phyloP scores from a whole-genome alignment of 306 rosid species.

The Lathyrus oleraceus region DNA sequence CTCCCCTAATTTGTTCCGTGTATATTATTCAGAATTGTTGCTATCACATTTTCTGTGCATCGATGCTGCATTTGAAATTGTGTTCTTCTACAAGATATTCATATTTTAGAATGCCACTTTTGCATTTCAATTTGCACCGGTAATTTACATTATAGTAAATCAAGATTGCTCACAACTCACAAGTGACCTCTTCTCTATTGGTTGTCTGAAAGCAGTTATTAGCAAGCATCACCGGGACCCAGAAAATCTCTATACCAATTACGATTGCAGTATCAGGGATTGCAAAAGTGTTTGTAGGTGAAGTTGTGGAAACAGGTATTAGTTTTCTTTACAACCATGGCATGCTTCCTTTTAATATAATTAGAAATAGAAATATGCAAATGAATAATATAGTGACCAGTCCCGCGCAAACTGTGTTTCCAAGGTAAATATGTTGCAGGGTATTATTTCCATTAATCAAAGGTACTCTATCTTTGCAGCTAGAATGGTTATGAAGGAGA shows the following conservation, averaged over 20 bases:
- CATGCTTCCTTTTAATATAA: conserved; percentile 18
- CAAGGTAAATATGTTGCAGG: conserved; percentile 8
- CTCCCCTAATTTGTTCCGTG: background rate
- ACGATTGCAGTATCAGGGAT: conserved; percentile 92
- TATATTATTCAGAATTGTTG: background rate
- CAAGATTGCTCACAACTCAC: conserved; percentile 14
- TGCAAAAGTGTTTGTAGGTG: conserved; percentile 93
- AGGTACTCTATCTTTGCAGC: conserved; percentile 49
- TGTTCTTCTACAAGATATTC: background rate
- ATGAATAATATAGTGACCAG: background rate
- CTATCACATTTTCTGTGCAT: conserved; percentile 10
- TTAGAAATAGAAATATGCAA: background rate
- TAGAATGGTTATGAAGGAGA: conserved; percentile 79
- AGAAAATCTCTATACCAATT: conserved; percentile 85
- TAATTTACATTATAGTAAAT: conserved; percentile 19
- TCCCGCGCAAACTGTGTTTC: background rate
- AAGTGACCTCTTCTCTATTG: conserved; percentile 15
- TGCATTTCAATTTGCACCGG: background rate
- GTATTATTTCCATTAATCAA: conserved; percentile 1
- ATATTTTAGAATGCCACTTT: conserved; percentile 11
- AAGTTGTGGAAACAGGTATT: conserved; percentile 88
- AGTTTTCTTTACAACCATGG: conserved; percentile 17
- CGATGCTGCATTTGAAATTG: conserved; percentile 5
- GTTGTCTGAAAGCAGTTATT: conserved; percentile 56
- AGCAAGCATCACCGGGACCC: conserved; percentile 81